These are phyloP conservation scores for Phaseolus lunatus DNA, from an alignment of 306 rosid species.

Conservation along the genomic window DNA sequence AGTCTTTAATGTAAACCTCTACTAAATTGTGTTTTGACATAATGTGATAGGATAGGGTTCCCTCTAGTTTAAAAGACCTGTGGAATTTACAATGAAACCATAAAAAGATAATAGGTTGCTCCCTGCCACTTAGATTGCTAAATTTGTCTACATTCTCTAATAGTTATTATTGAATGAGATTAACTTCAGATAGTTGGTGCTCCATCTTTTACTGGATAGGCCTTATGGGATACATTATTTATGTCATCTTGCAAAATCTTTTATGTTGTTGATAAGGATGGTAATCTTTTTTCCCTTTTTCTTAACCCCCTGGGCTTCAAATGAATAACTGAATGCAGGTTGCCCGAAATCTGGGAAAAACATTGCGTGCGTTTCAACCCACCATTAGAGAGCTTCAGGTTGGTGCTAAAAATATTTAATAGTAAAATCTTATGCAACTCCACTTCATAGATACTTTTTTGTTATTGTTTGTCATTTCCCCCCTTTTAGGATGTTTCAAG, in stretches of 20 bases:
- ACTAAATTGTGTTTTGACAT: constrained; percentile 21
- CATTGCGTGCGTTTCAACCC: constrained; percentile 95
- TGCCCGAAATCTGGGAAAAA: constrained; percentile 94
- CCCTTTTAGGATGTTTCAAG: constrained; percentile 82
- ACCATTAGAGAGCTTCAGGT: constrained; percentile 98
- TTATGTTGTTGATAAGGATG: neutral
- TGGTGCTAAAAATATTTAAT: constrained; percentile 32
- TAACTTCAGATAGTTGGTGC: constrained; percentile 9
- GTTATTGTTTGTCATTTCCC: constrained; percentile 40
- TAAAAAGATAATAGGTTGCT: neutral
- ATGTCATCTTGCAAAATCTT: neutral
- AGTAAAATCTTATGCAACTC: constrained; percentile 7
- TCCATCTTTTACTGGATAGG: constrained; percentile 13
- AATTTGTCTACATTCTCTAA: constrained; percentile 14
- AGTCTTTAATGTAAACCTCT: constrained; percentile 16
- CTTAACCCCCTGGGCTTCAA: constrained; percentile 5
- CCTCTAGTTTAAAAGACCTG: constrained; percentile 8
- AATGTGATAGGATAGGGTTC: constrained; percentile 16
- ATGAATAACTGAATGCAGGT: constrained; percentile 65
- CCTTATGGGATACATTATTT: constrained; percentile 34
- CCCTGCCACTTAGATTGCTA: neutral
- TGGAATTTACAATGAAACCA: constrained; percentile 15
- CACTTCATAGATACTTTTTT: constrained; percentile 35
- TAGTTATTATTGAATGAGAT: constrained; percentile 28
- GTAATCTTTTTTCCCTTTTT: constrained; percentile 1